phyloP scores from a whole-genome alignment of 768 basidiomycete genomes.

The Leccinum ochraceum region DNA sequence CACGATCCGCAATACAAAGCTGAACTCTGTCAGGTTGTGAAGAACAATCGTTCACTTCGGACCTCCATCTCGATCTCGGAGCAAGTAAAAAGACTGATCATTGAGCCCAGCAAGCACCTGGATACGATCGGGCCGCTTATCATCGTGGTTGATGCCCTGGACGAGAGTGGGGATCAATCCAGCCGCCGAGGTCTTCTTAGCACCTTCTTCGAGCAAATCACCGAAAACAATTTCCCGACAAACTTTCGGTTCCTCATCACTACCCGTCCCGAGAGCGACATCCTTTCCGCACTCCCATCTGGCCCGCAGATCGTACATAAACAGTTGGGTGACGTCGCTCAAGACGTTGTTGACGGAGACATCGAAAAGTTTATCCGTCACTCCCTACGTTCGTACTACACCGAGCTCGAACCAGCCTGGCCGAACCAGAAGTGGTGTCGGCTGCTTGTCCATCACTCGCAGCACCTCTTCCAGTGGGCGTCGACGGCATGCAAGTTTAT shows the following conservation, averaged over 20 bases:
- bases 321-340: conserved; percentile 16
- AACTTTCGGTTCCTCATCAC: conserved; percentile 32
- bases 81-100: conserved; percentile 32
- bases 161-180: conserved; percentile 25
- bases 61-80: conserved; percentile 15
- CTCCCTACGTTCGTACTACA: conserved; percentile 6
- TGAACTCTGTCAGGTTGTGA: conserved; percentile 17
- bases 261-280: conserved; percentile 29
- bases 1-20: conserved; percentile 29
- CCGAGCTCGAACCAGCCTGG: conserved; percentile 19
- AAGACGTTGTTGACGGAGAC: conserved; percentile 16
- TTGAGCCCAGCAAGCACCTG: conserved; percentile 26
- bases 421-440: conserved; percentile 24
- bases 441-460: conserved; percentile 24
- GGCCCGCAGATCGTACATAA: conserved; percentile 13
- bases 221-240: conserved; percentile 17
- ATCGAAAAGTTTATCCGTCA: conserved; percentile 19
- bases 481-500: conserved; percentile 32
- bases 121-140: conserved; percentile 33
- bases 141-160: conserved; percentile 38
- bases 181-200: conserved; percentile 24
- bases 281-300: conserved; percentile 10
- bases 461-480: conserved; percentile 38
- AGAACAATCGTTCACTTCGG: conserved; percentile 27
- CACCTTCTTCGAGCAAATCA: conserved; percentile 14